phyloP scores from a whole-genome alignment of 2,329 filamentous ascomycete genomes.

The Chrysosporium queenslandicum region DNA sequence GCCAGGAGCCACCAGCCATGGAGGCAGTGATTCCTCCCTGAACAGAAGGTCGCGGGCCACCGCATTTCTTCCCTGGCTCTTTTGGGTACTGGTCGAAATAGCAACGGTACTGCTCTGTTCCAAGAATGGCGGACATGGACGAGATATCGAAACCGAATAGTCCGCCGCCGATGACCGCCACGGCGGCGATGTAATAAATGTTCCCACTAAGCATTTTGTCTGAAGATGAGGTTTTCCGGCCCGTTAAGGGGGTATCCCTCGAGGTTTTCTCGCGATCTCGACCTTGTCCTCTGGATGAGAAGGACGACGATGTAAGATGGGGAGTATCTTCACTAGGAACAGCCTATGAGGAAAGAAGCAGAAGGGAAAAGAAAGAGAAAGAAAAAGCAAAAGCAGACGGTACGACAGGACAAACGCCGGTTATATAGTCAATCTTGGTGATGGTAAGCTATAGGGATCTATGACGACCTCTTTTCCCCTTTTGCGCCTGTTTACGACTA shows the following conservation, averaged over 20 bases:
- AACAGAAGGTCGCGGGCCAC: conserved; percentile 42
- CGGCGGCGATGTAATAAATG: conserved; percentile 49
- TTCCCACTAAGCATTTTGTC: conserved; percentile 27
- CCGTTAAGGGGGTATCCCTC: neutral
- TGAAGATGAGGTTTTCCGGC: neutral
- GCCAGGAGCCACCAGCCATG: conserved; percentile 61
- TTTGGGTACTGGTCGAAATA: conserved; percentile 53
- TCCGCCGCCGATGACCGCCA: conserved; percentile 54
- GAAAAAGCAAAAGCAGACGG: neutral
- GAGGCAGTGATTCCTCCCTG: conserved; percentile 54
- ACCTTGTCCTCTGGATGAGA: neutral
- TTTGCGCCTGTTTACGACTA: neutral
- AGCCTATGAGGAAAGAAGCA: neutral
- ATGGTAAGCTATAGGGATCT: neutral
- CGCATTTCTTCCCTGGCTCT: conserved; percentile 32
- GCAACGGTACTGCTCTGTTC: conserved; percentile 57
- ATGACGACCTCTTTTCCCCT: conserved; percentile 7
- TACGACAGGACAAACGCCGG: neutral
- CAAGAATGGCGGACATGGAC: conserved; percentile 60
- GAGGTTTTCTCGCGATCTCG: neutral
- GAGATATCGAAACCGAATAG: conserved; percentile 72
- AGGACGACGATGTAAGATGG: no score
- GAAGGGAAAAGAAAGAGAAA: neutral
- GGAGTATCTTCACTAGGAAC: neutral
- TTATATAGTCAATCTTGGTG: neutral